Conservation (phyloP, 1,139 yeast genomes). For the Williopsis jadinii region DNA sequence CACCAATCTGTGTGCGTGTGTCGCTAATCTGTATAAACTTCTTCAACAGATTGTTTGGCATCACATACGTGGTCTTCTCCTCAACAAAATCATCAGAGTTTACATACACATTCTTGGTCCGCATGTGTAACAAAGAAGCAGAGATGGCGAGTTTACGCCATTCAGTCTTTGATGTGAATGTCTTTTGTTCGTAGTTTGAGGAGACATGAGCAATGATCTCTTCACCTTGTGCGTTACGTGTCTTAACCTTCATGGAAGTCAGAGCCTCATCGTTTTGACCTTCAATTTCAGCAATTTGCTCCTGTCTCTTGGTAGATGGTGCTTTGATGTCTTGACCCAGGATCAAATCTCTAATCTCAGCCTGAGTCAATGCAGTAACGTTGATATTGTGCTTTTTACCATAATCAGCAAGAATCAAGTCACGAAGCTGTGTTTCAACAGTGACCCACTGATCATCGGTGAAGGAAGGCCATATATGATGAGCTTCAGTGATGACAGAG, state of each 20-base stretch:
- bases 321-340: constrained; percentile 92
- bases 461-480: constrained; percentile 92
- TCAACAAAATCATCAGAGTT: constrained; percentile 52
- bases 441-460: constrained; percentile 87
- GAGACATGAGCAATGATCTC: constrained; percentile 93
- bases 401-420: constrained; percentile 78
- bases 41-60: constrained; percentile 76
- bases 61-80: constrained; percentile 55
- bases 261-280: constrained; percentile 33
- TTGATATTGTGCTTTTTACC: constrained; percentile 82
- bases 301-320: constrained; percentile 78
- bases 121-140: constrained; percentile 61
- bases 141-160: constrained; percentile 91
- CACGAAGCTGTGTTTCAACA: constrained; percentile 82
- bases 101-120: constrained; percentile 73
- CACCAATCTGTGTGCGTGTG: constrained; percentile 77
- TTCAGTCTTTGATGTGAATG: constrained; percentile 78
- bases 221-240: constrained; percentile 92
- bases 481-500: constrained; percentile 58
- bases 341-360: constrained; percentile 89
- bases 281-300: constrained; percentile 66
- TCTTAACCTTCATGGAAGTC: constrained; percentile 77
- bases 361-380: constrained; percentile 81
- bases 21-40: constrained; percentile 81
- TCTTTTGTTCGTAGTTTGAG: constrained; percentile 77